Base-by-base conservation (phyloP, 352 stramenopile genomes). In the Globisporangium viniferum region DNA sequence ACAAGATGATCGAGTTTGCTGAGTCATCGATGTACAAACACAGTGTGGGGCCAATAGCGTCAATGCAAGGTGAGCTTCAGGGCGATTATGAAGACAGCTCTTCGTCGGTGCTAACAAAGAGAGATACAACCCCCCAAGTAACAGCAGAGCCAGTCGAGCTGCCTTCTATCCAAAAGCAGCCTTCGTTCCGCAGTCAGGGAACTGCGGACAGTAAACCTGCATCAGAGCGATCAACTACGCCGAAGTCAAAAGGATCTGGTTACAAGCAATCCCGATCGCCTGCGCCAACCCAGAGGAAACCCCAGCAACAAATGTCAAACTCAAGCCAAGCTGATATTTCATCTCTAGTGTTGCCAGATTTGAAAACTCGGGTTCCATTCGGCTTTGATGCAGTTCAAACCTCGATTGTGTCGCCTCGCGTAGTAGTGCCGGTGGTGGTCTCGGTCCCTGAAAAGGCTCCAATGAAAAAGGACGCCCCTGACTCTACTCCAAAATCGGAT, bases 1-100 rank as follows among this genome's bases (percentile, higher is more conserved):
- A 92, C 74, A 89, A 87, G 70, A 92, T 92, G 84, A 92, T 92
- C 62, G 78, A 92, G 68, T 90, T 90, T 48, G 81, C 81, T 1
- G 84, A 92, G 46, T 84, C 81, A 7, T 88, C 84, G 0, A 89
- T 92, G 77, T 84, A 81, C 31, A 78, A 90, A 33, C 73, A 69
- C 18, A 73, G 36, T 35, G 33, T 61, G 1, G 57, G n/a, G 4
- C 35, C 59, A 60, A 39, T 31, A n/a, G 15, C 31, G 6, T 44
- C 41, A 3, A 29, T 15, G 1, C n/a, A 63, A n/a, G 24, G 18
- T 15, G 20, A 18, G 53, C 3, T 12, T 27, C 35, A 55, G 39
- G 14, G 14, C 2, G 29, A 39, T 8, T 5, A 18, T 20, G 33
- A 62, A n/a, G 35, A 39, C 20, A 18, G n/a, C 15, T 39, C 55